phyloP scores from a whole-genome alignment of 106 monocot genomes.

The Ottelia alismoides region DNA sequence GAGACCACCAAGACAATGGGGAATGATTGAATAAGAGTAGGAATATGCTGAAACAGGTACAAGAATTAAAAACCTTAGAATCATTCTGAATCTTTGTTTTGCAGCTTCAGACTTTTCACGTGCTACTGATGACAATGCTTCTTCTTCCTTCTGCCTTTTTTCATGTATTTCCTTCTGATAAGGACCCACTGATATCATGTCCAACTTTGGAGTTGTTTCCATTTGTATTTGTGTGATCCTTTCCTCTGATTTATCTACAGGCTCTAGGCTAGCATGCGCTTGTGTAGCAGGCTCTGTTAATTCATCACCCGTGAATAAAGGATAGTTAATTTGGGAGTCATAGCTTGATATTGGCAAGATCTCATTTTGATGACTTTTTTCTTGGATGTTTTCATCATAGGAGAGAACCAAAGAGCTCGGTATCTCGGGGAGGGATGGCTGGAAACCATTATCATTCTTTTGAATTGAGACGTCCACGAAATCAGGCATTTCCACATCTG shows the following conservation, averaged over 20 bases:
- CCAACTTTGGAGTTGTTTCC: conserved; percentile 8
- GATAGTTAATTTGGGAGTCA: too few species aligned
- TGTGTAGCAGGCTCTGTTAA: background rate
- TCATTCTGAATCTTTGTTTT: conserved; percentile 34
- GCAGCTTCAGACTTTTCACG: conserved; percentile 25
- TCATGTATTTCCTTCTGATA: conserved; percentile 3
- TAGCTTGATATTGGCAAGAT: too few species aligned
- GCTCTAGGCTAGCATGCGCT: background rate
- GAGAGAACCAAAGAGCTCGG: background rate
- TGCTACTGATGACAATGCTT: conserved; percentile 4
- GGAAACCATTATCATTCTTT: background rate
- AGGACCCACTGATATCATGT: background rate
- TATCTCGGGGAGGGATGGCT: background rate
- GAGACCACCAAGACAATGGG: background rate
- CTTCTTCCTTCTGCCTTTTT: conserved; percentile 5
- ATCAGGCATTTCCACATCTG: conserved; percentile 28
- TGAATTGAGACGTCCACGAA: conserved; percentile 5
- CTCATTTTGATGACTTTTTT: too few species aligned
- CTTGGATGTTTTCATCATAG: background rate
- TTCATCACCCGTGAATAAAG: too few species aligned
- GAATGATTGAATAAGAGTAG: background rate
- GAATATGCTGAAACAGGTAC: background rate
- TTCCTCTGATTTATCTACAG: too few species aligned
- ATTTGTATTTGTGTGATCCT: conserved; percentile 7
- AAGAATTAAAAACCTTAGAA: conserved; percentile 46